Evolutionary conservation across 2,329 filamentous ascomycete genomes (phyloP).

Genomic region (Myotisia sp.): DNA sequence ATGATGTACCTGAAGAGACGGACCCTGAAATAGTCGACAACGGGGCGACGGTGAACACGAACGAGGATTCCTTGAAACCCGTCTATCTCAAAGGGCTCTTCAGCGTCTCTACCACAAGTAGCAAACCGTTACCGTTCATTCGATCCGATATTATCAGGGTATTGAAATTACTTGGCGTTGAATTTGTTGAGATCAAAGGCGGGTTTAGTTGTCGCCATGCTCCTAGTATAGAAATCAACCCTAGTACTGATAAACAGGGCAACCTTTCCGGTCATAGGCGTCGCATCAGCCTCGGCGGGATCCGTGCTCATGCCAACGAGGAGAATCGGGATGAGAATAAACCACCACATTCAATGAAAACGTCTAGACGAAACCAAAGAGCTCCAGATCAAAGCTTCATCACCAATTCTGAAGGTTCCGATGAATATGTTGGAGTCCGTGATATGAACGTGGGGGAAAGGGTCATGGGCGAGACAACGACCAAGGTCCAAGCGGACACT

Average conservation of each 20-base stretch:
- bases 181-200: slow-evolving; percentile 81
- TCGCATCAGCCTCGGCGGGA: slow-evolving; percentile 71
- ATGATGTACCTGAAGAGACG: slow-evolving; percentile 80
- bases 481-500: slow-evolving; percentile 78
- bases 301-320: slow-evolving; percentile 54
- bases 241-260: slow-evolving; percentile 41
- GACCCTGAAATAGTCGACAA: slow-evolving; percentile 51
- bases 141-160: slow-evolving; percentile 82
- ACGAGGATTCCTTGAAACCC: slow-evolving; percentile 69
- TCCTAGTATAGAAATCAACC: slow-evolving; percentile 75
- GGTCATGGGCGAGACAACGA: slow-evolving; percentile 73
- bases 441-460: slow-evolving; percentile 38
- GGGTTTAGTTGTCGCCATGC: slow-evolving; percentile 81
- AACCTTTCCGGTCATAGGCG: slow-evolving; percentile 48
- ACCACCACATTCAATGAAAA: slow-evolving; percentile 33
- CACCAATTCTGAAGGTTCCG: slow-evolving; percentile 77
- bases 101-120: slow-evolving; percentile 92
- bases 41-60: slow-evolving; percentile 36
- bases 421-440: slow-evolving; percentile 50
- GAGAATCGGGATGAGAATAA: slow-evolving; percentile 50
- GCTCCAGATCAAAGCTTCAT: slow-evolving; percentile 54
- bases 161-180: slow-evolving; percentile 72
- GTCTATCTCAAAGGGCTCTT: slow-evolving; percentile 94
- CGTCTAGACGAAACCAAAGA: slow-evolving; percentile 31
- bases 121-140: slow-evolving; percentile 74